These are phyloP conservation scores for Trichoderma endophyticum DNA, from an alignment of 2,329 filamentous ascomycete species.

Conservation along the genomic window DNA sequence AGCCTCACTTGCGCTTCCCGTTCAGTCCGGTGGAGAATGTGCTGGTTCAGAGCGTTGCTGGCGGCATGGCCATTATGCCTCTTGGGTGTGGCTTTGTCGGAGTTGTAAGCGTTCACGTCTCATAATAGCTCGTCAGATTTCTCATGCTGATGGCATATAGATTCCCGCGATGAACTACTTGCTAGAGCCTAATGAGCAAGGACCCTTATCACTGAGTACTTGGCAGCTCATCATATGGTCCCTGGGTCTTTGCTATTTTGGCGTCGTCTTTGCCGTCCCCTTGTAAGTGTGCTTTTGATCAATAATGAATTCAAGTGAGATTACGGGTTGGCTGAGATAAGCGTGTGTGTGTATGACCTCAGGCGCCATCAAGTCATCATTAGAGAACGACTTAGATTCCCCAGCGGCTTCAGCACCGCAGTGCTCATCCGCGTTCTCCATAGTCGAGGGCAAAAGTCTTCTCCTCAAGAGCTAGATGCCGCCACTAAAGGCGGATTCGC, in stretches of 20 bases:
- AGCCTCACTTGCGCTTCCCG: slow-evolving; percentile 73
- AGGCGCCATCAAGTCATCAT: slow-evolving; percentile 85
- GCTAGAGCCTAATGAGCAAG: slow-evolving; percentile 71
- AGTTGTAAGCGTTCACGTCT: slow-evolving; percentile 52
- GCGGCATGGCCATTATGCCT: slow-evolving; percentile 94
- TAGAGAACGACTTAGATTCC: slow-evolving; percentile 86
- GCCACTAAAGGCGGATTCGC: slow-evolving; percentile 41
- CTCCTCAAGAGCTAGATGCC: slow-evolving; percentile 34
- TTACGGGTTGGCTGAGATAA: not conserved
- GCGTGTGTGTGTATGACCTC: slow-evolving; percentile 25
- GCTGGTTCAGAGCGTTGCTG: slow-evolving; percentile 91
- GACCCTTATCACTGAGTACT: slow-evolving; percentile 68
- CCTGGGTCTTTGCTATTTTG: slow-evolving; percentile 90
- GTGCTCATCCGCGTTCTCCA: slow-evolving; percentile 90
- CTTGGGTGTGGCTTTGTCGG: slow-evolving; percentile 94
- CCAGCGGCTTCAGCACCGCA: slow-evolving; percentile 91
- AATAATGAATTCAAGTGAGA: not conserved
- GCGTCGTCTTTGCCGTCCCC: slow-evolving; percentile 93
- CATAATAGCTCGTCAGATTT: not conserved
- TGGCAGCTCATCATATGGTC: slow-evolving; percentile 86
- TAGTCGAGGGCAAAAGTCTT: slow-evolving; percentile 46
- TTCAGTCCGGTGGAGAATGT: slow-evolving; percentile 84
- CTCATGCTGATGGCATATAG: slow-evolving; percentile 29
- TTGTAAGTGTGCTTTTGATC: slow-evolving; percentile 44
- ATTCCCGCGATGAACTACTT: slow-evolving; percentile 90